These are phyloP conservation scores for Xerophyta viscosa DNA, from an alignment of 106 monocot species.

Conservation along the genomic window DNA sequence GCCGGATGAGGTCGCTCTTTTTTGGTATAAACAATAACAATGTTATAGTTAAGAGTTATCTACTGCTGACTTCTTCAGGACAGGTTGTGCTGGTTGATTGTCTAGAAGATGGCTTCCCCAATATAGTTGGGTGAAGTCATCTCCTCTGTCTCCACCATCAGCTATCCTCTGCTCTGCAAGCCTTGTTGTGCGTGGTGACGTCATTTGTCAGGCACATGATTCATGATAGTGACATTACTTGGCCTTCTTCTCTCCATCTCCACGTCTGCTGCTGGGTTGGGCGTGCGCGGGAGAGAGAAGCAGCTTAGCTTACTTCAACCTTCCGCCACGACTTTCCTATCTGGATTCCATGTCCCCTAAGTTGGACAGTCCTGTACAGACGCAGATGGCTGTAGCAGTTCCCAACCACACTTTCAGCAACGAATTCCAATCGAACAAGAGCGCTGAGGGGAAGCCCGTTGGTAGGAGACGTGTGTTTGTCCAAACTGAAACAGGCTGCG, in stretches of 20 bases:
- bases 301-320: background rate
- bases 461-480: conserved; percentile 54
- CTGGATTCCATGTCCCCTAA: conserved; percentile 34
- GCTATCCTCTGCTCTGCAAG: background rate
- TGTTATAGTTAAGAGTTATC: too few species aligned
- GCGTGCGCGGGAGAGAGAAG: conserved; percentile 18
- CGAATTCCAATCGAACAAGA: conserved; percentile 8
- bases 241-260: conserved; percentile 13
- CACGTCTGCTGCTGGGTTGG: conserved; percentile 15
- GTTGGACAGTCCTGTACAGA: conserved; percentile 22
- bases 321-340: background rate
- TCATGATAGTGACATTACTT: conserved; percentile 6
- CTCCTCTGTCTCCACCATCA: background rate
- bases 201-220: background rate
- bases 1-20: too few species aligned
- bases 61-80: too few species aligned
- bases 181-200: too few species aligned
- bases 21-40: too few species aligned
- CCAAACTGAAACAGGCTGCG: conserved; percentile 37
- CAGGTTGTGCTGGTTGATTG: too few species aligned
- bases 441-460: conserved; percentile 13
- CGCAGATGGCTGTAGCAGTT: conserved; percentile 48
- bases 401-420: conserved; percentile 14
- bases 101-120: background rate
- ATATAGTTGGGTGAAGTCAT: background rate